A percentile compares a stretch with the other conserved stretches of the same genome.
Conservation (phyloP, 1,284 basidiomycete genomes). For the Naganishia sp. region DNA sequence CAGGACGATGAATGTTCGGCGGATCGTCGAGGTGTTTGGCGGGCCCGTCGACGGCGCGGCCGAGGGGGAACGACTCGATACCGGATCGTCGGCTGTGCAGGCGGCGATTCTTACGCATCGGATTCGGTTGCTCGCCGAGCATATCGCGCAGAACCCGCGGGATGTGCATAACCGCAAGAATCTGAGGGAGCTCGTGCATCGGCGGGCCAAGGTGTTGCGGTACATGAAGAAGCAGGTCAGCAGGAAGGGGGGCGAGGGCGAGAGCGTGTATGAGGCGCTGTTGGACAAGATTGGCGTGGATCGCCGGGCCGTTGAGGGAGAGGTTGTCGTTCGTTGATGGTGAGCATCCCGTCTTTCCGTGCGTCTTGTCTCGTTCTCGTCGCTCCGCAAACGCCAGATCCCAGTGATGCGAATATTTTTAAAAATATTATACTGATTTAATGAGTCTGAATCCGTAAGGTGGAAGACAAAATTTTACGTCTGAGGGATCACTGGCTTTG, state of each 20-base stretch:
- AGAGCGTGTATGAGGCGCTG: slow-evolving; percentile 66
- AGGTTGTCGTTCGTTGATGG: slow-evolving; percentile 62
- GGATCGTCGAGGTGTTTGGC: slow-evolving; percentile 80
- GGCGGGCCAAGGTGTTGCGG: slow-evolving; percentile 77
- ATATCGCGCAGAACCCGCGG: slow-evolving; percentile 67
- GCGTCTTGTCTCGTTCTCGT: background rate
- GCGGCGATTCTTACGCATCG: slow-evolving; percentile 83
- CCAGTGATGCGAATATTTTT: slow-evolving; percentile 31
- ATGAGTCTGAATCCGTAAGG: slow-evolving; percentile 35
- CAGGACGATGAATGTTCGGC: slow-evolving; percentile 77
- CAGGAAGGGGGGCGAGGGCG: slow-evolving; percentile 25
- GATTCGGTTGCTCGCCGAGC: slow-evolving; percentile 78
- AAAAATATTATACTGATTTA: slow-evolving; percentile 35
- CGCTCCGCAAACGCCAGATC: slow-evolving; percentile 1
- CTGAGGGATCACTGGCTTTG: slow-evolving; percentile 27
- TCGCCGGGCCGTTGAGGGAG: slow-evolving; percentile 80
- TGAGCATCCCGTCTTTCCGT: background rate
- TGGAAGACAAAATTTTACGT: slow-evolving; percentile 32
- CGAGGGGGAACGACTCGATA: slow-evolving; percentile 17
- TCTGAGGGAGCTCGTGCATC: slow-evolving; percentile 73
- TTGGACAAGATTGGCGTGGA: slow-evolving; percentile 77
- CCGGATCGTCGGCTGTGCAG: slow-evolving; percentile 48
- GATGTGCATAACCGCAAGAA: slow-evolving; percentile 77
- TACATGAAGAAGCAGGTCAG: slow-evolving; percentile 65
- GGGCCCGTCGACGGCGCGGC: slow-evolving; percentile 46